Conservation (phyloP, 106 monocot species). For the Dendrobium chrysotoxum region DNA sequence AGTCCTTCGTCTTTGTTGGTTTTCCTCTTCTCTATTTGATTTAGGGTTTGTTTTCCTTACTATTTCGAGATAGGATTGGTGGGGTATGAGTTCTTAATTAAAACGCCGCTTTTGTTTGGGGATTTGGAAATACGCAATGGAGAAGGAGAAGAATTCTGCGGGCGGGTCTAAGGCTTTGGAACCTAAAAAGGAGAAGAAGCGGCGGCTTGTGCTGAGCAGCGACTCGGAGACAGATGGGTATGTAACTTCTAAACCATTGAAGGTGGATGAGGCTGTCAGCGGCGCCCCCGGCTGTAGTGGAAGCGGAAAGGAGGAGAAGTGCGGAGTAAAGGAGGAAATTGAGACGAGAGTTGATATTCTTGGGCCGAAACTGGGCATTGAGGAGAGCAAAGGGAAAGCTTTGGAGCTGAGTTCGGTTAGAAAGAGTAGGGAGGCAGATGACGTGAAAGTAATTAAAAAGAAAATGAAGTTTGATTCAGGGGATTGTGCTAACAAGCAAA, state of each 20-base stretch:
- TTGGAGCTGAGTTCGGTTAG: background rate
- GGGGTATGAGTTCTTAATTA: background rate
- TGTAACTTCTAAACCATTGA: background rate
- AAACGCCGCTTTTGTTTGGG: background rate
- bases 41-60: background rate
- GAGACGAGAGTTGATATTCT: background rate
- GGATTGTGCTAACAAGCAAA: background rate
- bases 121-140: background rate
- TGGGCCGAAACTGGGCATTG: background rate
- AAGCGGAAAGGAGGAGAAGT: background rate
- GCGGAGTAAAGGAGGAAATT: background rate
- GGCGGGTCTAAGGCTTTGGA: background rate
- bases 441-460: background rate
- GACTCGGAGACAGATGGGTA: slow-evolving; percentile 2
- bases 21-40: background rate
- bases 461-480: background rate
- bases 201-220: slow-evolving; percentile 11
- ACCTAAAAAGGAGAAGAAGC: background rate
- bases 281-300: too few species aligned
- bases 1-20: background rate
- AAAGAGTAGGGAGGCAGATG: background rate
- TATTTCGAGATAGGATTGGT: background rate
- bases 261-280: background rate
- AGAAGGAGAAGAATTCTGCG: background rate
- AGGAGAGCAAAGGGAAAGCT: background rate